phyloP scores from a whole-genome alignment of 2,329 filamentous ascomycete species.

The Aspergillus hortae region DNA sequence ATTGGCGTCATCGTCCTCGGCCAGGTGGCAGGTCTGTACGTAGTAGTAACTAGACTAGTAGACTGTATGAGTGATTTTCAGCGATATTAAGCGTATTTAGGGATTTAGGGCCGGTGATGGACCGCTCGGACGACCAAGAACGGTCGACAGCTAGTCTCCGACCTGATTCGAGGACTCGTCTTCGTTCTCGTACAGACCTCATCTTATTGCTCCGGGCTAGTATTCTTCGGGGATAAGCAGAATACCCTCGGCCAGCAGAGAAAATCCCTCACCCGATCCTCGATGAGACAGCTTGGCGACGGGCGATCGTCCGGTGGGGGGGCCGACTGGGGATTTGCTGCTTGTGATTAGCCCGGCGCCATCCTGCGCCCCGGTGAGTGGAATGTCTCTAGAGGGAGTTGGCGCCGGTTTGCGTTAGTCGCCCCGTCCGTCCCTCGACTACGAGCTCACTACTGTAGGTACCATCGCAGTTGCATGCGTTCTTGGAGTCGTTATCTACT shows the following conservation, averaged over 20 bases:
- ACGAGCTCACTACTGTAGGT: conserved; percentile 31
- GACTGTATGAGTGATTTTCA: too few species aligned
- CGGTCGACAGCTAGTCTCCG: too few species aligned
- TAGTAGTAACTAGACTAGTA: too few species aligned
- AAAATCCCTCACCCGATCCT: conserved; percentile 35
- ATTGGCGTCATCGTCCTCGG: too few species aligned
- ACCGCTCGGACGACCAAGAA: too few species aligned
- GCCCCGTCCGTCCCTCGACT: conserved; percentile 7
- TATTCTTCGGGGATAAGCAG: not conserved
- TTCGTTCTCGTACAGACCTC: too few species aligned
- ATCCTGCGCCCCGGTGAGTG: conserved; percentile 10
- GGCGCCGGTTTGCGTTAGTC: conserved; percentile 19
- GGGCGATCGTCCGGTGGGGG: conserved; percentile 31
- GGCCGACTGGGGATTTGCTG: conserved; percentile 10
- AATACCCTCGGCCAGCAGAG: not conserved
- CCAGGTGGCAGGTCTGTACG: too few species aligned
- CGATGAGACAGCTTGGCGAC: conserved; percentile 28
- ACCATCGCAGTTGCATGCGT: conserved; percentile 14
- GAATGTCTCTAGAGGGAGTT: not conserved
- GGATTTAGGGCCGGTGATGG: not conserved
- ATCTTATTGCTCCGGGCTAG: too few species aligned
- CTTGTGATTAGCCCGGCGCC: not conserved
- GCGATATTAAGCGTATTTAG: not conserved
- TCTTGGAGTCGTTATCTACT: not conserved
- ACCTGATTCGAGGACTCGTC: too few species aligned